phyloP scores from a whole-genome alignment of 192 early-diverging fungal genomes.

The Coemansia sp. region DNA sequence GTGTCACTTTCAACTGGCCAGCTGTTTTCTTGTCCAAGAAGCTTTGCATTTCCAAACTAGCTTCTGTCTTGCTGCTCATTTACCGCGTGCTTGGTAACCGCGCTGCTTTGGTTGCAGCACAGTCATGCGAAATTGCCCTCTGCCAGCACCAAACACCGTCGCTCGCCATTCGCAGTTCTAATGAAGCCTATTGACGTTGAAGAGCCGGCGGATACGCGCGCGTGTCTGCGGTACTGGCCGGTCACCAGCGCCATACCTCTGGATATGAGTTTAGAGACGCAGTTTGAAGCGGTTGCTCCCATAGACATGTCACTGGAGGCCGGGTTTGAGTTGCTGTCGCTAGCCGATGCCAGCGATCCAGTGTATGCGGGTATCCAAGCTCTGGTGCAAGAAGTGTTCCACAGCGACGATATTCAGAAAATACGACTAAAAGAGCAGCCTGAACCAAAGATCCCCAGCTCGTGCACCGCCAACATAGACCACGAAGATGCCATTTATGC shows the following conservation, averaged over 20 bases:
- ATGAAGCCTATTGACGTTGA: conserved; percentile 35
- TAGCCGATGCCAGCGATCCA: conserved; percentile 2
- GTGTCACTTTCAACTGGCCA: no score
- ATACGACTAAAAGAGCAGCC: conserved; percentile 6
- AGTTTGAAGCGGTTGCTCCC: conserved; percentile 12
- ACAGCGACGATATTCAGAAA: conserved; percentile 21
- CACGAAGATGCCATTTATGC: not conserved
- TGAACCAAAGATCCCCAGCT: not conserved
- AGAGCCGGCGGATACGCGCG: conserved; percentile 32
- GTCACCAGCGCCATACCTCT: conserved; percentile 18
- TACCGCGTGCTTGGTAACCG: not conserved
- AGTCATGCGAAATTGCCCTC: no score
- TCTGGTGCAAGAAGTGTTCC: conserved; percentile 19
- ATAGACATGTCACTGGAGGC: conserved; percentile 15
- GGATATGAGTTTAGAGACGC: conserved; percentile 18
- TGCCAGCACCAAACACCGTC: not conserved
- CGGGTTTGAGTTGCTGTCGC: conserved; percentile 21
- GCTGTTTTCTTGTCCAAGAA: no score
- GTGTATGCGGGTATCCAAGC: conserved; percentile 8
- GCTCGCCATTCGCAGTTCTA: not conserved
- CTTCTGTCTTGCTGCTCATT: not conserved
- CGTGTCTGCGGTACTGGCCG: conserved; percentile 45
- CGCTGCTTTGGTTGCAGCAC: no score
- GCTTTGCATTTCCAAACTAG: not conserved
- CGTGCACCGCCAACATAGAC: not conserved